A percentile compares a stretch with the other conserved stretches of the same genome.
Evolutionary conservation across 2,329 filamentous ascomycete genomes (phyloP).

Genomic region (Clarireedia monteithiana): DNA sequence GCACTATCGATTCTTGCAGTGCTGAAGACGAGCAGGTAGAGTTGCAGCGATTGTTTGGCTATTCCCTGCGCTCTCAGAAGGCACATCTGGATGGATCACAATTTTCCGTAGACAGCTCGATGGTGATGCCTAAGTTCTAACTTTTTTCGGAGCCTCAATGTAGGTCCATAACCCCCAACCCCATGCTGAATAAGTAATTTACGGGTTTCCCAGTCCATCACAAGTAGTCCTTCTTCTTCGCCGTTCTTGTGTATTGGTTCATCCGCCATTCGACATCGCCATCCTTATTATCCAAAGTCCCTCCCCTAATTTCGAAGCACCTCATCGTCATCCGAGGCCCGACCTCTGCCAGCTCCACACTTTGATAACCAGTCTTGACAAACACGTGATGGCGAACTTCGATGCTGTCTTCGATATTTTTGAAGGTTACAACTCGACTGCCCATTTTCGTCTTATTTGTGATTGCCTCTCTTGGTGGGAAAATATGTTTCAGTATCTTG

Average conservation of each 20-base stretch:
- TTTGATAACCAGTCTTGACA: slow-evolving; percentile 84
- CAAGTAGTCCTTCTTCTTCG: slow-evolving; percentile 91
- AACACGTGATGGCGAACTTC: slow-evolving; percentile 93
- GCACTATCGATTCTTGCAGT: slow-evolving; percentile 1
- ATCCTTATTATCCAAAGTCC: slow-evolving; percentile 88
- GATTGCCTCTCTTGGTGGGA: slow-evolving; percentile 75
- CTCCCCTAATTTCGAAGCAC: slow-evolving; percentile 84
- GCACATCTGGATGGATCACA: slow-evolving; percentile 4
- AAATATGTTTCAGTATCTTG: slow-evolving; percentile 88
- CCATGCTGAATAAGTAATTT: slow-evolving; percentile 27
- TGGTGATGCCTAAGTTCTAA: slow-evolving; percentile 5
- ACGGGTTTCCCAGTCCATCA: slow-evolving; percentile 35
- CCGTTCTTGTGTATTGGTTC: slow-evolving; percentile 89
- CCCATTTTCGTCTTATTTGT: slow-evolving; percentile 70
- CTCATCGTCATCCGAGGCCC: slow-evolving; percentile 97
- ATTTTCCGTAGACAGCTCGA: slow-evolving; percentile 6
- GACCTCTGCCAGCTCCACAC: slow-evolving; percentile 81
- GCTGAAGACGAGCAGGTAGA: slow-evolving; percentile 6
- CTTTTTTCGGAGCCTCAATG: slow-evolving; percentile 8
- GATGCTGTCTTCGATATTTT: slow-evolving; percentile 88
- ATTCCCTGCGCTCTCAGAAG: slow-evolving; percentile 5
- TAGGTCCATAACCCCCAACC: slow-evolving; percentile 23
- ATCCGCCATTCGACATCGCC: slow-evolving; percentile 96
- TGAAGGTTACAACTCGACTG: slow-evolving; percentile 84
- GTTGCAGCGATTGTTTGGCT: slow-evolving; percentile 9